A percentile compares a stretch with the other conserved stretches of the same genome.
Evolutionary conservation across 192 early-diverging fungal genomes (phyloP).

Genomic region (Chytriomyces sp.): DNA sequence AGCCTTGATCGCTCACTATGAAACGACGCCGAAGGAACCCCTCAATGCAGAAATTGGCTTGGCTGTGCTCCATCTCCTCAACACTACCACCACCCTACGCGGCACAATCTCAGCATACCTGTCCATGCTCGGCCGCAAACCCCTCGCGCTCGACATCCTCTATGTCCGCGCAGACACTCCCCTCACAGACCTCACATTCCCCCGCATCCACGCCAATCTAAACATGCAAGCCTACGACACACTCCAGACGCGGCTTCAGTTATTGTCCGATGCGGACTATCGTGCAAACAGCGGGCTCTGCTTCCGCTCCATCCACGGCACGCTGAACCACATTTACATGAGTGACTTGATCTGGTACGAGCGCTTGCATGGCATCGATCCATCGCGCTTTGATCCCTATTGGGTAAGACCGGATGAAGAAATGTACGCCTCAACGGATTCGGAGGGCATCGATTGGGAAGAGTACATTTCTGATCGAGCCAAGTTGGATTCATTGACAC

Average conservation of each 20-base stretch:
- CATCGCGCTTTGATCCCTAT: not conserved
- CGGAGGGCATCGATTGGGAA: not conserved
- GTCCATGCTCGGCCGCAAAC: not conserved
- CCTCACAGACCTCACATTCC: not conserved
- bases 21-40: no score
- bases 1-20: no score
- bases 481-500: not conserved
- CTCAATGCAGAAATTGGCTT: no score
- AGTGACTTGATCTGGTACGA: conserved; percentile 29
- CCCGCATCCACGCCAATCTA: not conserved
- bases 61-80: not conserved
- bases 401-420: conserved; percentile 1
- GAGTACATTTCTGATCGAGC: not conserved
- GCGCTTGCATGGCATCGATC: not conserved
- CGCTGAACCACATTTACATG: conserved; percentile 32
- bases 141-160: not conserved
- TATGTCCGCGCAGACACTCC: not conserved
- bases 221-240: not conserved
- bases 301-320: conserved; percentile 37
- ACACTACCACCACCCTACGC: not conserved
- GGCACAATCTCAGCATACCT: not conserved
- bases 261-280: conserved; percentile 21
- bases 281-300: conserved; percentile 28
- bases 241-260: not conserved
- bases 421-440: not conserved